A percentile compares a stretch with the other conserved stretches of the same genome.
Conservation (phyloP, 257 asterid genomes). For the Nicotiana paniculata region DNA sequence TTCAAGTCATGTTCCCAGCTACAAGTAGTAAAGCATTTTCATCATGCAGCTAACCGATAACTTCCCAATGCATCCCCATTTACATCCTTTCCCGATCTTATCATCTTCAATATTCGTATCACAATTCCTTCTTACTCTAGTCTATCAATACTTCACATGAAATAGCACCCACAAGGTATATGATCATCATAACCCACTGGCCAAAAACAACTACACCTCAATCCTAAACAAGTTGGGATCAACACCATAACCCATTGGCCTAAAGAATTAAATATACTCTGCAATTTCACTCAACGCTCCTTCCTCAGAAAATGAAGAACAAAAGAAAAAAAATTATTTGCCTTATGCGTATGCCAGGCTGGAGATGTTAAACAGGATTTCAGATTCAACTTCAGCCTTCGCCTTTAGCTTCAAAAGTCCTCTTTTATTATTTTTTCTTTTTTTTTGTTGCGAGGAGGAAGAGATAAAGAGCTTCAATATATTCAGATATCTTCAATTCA, state of each 20-base stretch:
- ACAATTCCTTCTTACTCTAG: not conserved
- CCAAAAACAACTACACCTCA: not conserved
- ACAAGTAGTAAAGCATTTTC: not conserved
- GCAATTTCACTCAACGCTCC: not conserved
- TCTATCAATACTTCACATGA: not conserved
- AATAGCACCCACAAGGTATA: not conserved
- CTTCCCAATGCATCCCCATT: not conserved
- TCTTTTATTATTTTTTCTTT: not conserved
- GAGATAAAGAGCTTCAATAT: not conserved
- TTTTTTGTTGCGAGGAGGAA: not conserved
- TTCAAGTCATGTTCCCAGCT: not conserved
- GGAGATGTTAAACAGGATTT: not conserved
- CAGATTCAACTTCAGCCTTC: not conserved
- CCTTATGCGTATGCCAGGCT: not conserved
- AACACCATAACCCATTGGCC: not conserved
- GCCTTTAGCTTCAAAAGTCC: not conserved
- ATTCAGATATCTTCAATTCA: not conserved
- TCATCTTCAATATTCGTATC: not conserved
- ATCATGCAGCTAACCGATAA: not conserved
- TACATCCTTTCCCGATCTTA: not conserved
- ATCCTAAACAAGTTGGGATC: too few relatives aligned
- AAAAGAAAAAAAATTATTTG: not conserved
- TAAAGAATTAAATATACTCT: not conserved
- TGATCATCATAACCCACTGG: not conserved
- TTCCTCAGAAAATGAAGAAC: not conserved